phyloP scores from a whole-genome alignment of 106 monocot species.

The Amphibolis antarctica region DNA sequence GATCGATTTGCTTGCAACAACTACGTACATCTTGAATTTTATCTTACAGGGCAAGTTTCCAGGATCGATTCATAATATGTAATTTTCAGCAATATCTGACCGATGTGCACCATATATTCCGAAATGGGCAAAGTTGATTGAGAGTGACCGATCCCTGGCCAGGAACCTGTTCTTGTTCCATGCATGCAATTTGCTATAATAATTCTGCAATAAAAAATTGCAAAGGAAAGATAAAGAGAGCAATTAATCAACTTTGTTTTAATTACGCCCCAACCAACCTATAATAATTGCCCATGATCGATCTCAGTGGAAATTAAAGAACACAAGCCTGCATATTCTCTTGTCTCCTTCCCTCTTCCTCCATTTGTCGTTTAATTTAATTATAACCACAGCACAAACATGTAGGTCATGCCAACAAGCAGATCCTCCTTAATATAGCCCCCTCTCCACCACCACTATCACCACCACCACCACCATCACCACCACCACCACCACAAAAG shows the following conservation, averaged over 20 bases:
- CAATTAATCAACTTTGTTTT: constrained; percentile 3
- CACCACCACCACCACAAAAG: neutral
- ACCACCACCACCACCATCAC: neutral
- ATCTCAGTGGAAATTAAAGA: constrained; percentile 37
- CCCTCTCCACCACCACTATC: constrained; percentile 6
- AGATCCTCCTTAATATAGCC: too few species aligned
- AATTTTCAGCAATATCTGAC: too few species aligned
- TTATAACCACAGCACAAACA: neutral
- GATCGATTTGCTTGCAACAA: too few species aligned
- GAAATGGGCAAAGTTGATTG: neutral
- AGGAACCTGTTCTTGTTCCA: neutral
- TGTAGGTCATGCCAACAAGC: constrained; percentile 19
- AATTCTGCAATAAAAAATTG: neutral
- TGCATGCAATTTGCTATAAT: neutral
- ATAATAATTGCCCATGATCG: constrained; percentile 31
- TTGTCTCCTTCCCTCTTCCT: constrained; percentile 10
- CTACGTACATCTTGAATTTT: too few species aligned
- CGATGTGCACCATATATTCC: too few species aligned
- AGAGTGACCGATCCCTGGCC: too few species aligned
- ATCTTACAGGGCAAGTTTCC: too few species aligned
- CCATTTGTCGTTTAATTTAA: too few species aligned
- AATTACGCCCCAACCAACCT: constrained; percentile 4
- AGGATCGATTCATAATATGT: too few species aligned
- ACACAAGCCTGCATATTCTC: constrained; percentile 23
- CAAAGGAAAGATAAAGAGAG: neutral